A percentile compares a stretch with the other conserved stretches of the same genome.
Conservation (phyloP, 202 grass and related monocot genomes). For the Setaria italica region DNA sequence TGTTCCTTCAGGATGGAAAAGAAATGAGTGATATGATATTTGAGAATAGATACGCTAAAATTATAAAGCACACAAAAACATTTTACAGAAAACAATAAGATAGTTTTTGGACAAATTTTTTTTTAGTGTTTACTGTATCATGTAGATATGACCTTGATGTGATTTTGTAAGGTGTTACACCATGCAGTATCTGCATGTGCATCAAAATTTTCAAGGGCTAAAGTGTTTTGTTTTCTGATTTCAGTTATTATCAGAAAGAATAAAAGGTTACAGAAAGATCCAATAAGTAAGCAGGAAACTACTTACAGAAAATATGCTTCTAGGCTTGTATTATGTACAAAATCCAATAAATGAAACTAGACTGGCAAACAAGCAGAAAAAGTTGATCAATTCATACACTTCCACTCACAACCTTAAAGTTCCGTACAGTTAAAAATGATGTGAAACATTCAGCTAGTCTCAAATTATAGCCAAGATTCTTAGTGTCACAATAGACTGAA, state of each 20-base stretch:
- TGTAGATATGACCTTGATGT: constrained; percentile 7
- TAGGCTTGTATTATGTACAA: constrained; percentile 14
- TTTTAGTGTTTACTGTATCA: constrained; percentile 7
- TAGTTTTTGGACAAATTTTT: constrained; percentile 10
- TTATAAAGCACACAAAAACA: background rate
- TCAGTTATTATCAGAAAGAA: constrained; percentile 11
- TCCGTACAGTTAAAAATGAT: constrained; percentile 15
- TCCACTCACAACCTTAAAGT: constrained; percentile 22
- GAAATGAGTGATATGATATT: constrained; percentile 44
- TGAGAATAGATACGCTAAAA: constrained; percentile 25
- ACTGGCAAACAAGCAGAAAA: constrained; percentile 12
- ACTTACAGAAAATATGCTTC: constrained; percentile 1
- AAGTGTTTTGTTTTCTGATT: constrained; percentile 30
- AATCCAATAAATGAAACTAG: constrained; percentile 23
- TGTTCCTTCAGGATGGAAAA: constrained; percentile 56
- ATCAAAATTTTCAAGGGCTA: background rate
- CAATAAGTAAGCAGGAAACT: constrained; percentile 32
- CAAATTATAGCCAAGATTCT: constrained; percentile 29
- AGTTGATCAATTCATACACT: constrained; percentile 17
- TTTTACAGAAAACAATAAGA: background rate
- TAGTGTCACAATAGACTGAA: constrained; percentile 14
- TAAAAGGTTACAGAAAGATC: constrained; percentile 8
- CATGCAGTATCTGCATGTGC: constrained; percentile 9
- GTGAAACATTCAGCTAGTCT: constrained; percentile 12
- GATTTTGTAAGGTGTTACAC: constrained; percentile 10